A percentile compares a stretch with the other conserved stretches of the same genome.
Conservation (phyloP, 1,284 basidiomycete species). For the Leccinum variabile region DNA sequence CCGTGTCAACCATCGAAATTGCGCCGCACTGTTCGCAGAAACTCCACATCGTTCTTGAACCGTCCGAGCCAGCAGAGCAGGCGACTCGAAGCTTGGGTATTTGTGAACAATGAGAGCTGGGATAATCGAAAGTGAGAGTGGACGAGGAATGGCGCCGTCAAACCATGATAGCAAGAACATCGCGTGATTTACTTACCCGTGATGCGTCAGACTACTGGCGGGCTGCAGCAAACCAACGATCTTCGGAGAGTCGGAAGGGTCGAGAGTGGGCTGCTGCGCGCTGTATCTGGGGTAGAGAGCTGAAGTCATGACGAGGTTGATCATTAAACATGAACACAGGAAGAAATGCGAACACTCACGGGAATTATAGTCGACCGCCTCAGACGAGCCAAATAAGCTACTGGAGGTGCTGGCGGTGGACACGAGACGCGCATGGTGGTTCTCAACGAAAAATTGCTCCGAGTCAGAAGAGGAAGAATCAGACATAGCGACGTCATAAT, state of each 20-base stretch:
- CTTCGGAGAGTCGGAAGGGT: slow-evolving; percentile 42
- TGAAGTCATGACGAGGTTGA: slow-evolving; percentile 22
- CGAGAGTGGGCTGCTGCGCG: slow-evolving; percentile 56
- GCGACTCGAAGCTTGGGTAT: slow-evolving; percentile 75
- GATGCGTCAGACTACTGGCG: slow-evolving; percentile 58
- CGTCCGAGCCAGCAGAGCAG: slow-evolving; percentile 58
- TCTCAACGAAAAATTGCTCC: slow-evolving; percentile 50
- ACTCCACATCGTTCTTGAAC: slow-evolving; percentile 78
- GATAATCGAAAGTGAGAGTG: slow-evolving; percentile 13
- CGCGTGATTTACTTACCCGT: slow-evolving; percentile 57
- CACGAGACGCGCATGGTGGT: slow-evolving; percentile 61
- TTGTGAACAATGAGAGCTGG: slow-evolving; percentile 67
- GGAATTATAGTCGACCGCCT: slow-evolving; percentile 37
- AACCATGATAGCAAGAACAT: slow-evolving; percentile 8
- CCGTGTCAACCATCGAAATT: slow-evolving; percentile 80
- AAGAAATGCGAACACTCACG: slow-evolving; percentile 32
- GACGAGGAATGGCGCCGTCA: slow-evolving; percentile 11
- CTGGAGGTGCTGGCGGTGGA: slow-evolving; percentile 61
- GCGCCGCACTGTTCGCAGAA: slow-evolving; percentile 84
- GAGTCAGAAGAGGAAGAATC: slow-evolving; percentile 52
- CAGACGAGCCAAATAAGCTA: slow-evolving; percentile 47
- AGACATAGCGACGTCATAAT: slow-evolving; percentile 69
- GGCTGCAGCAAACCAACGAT: slow-evolving; percentile 69
- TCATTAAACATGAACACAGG: slow-evolving; percentile 3
- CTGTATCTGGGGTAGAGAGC: slow-evolving; percentile 64